These are phyloP conservation scores for Mucor lusitanicus DNA, from an alignment of 371 early-diverging fungal species.

Conservation along the genomic window DNA sequence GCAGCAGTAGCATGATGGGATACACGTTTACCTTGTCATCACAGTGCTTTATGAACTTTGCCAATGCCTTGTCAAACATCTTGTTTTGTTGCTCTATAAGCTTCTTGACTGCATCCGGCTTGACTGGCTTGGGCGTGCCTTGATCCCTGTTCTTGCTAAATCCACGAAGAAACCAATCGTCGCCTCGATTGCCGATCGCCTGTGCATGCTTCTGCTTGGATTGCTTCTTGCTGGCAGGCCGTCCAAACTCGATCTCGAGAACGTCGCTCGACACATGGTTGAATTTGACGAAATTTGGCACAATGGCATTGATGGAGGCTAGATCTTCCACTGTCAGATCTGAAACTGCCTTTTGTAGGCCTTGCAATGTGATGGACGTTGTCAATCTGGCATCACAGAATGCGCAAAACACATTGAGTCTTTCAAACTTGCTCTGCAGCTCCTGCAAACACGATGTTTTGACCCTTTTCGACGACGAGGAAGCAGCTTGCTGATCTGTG, in stretches of 20 bases:
- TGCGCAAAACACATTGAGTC: constrained; percentile 36
- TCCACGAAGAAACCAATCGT: constrained; percentile 7
- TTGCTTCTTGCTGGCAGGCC: constrained; percentile 14
- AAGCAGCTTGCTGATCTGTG: background rate
- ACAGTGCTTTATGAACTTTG: constrained; percentile 23
- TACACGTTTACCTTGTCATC: constrained; percentile 22
- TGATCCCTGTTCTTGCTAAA: background rate
- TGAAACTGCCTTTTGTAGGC: constrained; percentile 27
- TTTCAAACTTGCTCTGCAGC: constrained; percentile 20
- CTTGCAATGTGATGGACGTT: constrained; percentile 28
- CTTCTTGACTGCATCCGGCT: constrained; percentile 33
- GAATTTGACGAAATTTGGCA: constrained; percentile 36
- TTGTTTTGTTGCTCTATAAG: constrained; percentile 30
- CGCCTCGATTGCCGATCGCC: constrained; percentile 21
- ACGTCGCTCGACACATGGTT: background rate
- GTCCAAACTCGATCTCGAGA: constrained; percentile 35
- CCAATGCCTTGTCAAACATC: constrained; percentile 26
- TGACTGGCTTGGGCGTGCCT: constrained; percentile 8
- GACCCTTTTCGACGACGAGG: background rate
- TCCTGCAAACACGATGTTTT: background rate
- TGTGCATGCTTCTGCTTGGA: constrained; percentile 20
- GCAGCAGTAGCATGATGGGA: background rate
- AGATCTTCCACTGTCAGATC: constrained; percentile 31
- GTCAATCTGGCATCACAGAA: constrained; percentile 43
- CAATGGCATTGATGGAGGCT: constrained; percentile 37